phyloP scores from a whole-genome alignment of 257 asterid genomes.

The Misopates orontium region DNA sequence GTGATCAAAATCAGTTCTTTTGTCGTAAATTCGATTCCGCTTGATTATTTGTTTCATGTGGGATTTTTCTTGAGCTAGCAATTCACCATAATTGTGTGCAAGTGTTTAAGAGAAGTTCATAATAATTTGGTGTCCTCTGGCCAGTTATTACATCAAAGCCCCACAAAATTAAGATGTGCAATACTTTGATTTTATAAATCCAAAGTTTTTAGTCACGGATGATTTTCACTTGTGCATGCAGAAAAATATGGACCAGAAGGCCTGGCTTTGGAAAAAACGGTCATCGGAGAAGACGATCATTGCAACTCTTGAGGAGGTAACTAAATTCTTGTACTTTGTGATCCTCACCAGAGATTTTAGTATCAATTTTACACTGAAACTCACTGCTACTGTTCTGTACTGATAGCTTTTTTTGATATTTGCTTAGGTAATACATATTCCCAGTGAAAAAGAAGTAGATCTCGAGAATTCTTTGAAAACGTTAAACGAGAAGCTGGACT shows the following conservation, averaged over 20 bases:
- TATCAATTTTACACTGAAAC: not conserved
- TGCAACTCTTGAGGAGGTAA: conserved; percentile 68
- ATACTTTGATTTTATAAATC: too few relatives aligned
- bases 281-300: conserved; percentile 69
- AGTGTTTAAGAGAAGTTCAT: too few relatives aligned
- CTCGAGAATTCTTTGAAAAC: conserved; percentile 50
- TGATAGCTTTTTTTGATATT: not conserved
- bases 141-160: too few relatives aligned
- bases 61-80: not conserved
- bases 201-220: conserved; percentile 2
- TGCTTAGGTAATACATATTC: conserved; percentile 33
- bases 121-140: not conserved
- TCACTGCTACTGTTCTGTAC: not conserved
- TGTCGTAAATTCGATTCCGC: too few relatives aligned
- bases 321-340: conserved; percentile 13
- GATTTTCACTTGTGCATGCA: not conserved
- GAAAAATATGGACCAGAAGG: conserved; percentile 74
- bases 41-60: too few relatives aligned
- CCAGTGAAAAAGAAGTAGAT: conserved; percentile 55
- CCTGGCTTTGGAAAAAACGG: conserved; percentile 82
- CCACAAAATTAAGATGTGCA: too few relatives aligned
- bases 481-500: conserved; percentile 60
- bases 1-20: not conserved
- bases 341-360: not conserved
- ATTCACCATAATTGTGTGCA: not conserved